A percentile compares a stretch with the other conserved stretches of the same genome.
phyloP scores from a whole-genome alignment of 768 basidiomycete species.

The Lentinula boryana region DNA sequence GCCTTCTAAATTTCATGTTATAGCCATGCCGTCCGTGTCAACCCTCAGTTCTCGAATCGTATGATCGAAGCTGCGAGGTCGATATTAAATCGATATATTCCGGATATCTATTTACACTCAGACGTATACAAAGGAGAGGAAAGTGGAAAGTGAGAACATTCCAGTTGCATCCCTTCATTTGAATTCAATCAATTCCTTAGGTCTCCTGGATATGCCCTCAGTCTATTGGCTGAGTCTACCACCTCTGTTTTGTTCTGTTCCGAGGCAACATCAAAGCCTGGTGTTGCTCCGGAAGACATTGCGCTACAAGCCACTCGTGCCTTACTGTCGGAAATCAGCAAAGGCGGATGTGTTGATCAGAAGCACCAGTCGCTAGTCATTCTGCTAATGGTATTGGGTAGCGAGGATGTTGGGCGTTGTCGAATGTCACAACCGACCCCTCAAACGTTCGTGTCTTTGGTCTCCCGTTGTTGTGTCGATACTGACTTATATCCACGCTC shows the following conservation, averaged over 20 bases:
- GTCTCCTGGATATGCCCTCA: slow-evolving; percentile 94
- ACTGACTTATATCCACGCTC: slow-evolving; percentile 8
- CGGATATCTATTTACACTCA: slow-evolving; percentile 97
- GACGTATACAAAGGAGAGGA: slow-evolving; percentile 98
- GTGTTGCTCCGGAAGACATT: slow-evolving; percentile 88
- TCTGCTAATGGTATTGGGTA: slow-evolving; percentile 92
- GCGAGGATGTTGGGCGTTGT: slow-evolving; percentile 92
- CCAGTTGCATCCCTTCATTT: background rate
- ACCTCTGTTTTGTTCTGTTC: slow-evolving; percentile 84
- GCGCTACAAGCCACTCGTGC: slow-evolving; percentile 76
- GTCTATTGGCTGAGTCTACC: slow-evolving; percentile 86
- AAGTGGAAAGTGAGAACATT: slow-evolving; percentile 77
- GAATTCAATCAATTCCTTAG: slow-evolving; percentile 30
- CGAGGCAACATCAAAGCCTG: slow-evolving; percentile 79
- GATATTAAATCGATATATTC: slow-evolving; percentile 91
- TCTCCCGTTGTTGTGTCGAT: background rate
- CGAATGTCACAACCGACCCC: slow-evolving; percentile 78
- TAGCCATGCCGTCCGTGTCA: slow-evolving; percentile 94
- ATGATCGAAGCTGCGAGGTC: slow-evolving; percentile 95
- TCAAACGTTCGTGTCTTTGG: slow-evolving; percentile 57
- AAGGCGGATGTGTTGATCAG: slow-evolving; percentile 87
- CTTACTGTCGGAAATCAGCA: slow-evolving; percentile 71
- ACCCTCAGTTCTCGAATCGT: slow-evolving; percentile 94
- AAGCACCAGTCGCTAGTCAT: slow-evolving; percentile 84
- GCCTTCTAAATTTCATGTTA: background rate